Percentiles rank a stretch among this genome's conserved stretches.
phyloP scores from a whole-genome alignment of 2,329 filamentous ascomycete species.

The Cytospora mali region DNA sequence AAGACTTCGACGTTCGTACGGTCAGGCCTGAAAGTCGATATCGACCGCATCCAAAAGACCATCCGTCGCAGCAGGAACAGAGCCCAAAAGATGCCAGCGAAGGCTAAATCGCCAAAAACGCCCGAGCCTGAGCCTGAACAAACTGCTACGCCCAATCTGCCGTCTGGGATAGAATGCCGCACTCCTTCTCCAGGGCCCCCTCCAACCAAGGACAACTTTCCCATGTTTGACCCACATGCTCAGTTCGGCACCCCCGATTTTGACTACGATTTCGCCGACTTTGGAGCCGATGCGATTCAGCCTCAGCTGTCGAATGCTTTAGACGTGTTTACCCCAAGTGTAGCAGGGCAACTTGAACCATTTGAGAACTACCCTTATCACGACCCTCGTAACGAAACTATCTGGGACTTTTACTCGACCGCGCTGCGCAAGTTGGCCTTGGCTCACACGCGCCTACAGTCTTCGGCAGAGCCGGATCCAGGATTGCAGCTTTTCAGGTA shows the following conservation, averaged over 20 bases:
- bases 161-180: slow-evolving; percentile 21
- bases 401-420: slow-evolving; percentile 13
- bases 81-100: slow-evolving; percentile 8
- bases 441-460: neutral
- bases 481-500: slow-evolving; percentile 8
- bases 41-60: slow-evolving; percentile 16
- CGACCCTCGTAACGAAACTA: slow-evolving; percentile 7
- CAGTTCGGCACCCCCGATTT: neutral
- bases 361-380: slow-evolving; percentile 5
- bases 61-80: slow-evolving; percentile 25
- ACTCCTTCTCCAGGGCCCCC: slow-evolving; percentile 20
- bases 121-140: slow-evolving; percentile 10
- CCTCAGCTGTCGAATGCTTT: slow-evolving; percentile 1
- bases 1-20: slow-evolving; percentile 21
- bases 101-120: neutral
- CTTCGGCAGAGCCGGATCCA: neutral
- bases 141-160: slow-evolving; percentile 8
- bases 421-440: slow-evolving; percentile 16
- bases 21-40: slow-evolving; percentile 20
- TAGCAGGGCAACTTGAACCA: neutral
- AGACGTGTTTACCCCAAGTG: slow-evolving; percentile 4
- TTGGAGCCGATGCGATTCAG: neutral
- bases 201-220: neutral
- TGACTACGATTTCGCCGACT: neutral
- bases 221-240: neutral